These are phyloP conservation scores for Penicillium verhagenii DNA, from an alignment of 495 filamentous ascomycete species.

Conservation along the genomic window DNA sequence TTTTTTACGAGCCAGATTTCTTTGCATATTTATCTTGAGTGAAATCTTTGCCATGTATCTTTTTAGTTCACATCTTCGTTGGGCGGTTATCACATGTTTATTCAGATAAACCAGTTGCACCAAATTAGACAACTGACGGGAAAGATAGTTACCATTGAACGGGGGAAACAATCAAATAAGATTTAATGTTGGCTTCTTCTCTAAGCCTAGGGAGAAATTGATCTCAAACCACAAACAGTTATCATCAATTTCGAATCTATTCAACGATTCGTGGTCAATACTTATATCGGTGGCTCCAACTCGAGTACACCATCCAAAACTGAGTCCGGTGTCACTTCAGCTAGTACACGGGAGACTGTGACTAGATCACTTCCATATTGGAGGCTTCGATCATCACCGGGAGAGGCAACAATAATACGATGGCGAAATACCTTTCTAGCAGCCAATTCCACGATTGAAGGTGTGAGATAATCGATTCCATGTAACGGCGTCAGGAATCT, in stretches of 20 bases:
- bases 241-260: not conserved
- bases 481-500: slow-evolving; percentile 76
- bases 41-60: too few species aligned
- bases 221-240: too few species aligned
- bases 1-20: not conserved
- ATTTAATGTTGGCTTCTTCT: too few species aligned
- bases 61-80: too few species aligned
- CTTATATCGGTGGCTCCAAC: slow-evolving; percentile 67
- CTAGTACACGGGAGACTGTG: slow-evolving; percentile 64
- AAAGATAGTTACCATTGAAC: too few species aligned
- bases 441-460: slow-evolving; percentile 78
- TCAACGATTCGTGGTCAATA: not conserved
- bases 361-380: slow-evolving; percentile 85
- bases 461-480: slow-evolving; percentile 76
- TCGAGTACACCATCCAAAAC: slow-evolving; percentile 82
- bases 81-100: too few species aligned
- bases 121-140: too few species aligned
- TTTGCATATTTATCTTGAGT: not conserved
- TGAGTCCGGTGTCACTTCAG: slow-evolving; percentile 67
- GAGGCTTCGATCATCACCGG: slow-evolving; percentile 79
- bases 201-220: too few species aligned
- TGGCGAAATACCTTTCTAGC: slow-evolving; percentile 89
- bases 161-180: too few species aligned
- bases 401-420: slow-evolving; percentile 64
- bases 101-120: too few species aligned